phyloP scores from a whole-genome alignment of 139 green algal genomes.

The Microglena sp. region DNA sequence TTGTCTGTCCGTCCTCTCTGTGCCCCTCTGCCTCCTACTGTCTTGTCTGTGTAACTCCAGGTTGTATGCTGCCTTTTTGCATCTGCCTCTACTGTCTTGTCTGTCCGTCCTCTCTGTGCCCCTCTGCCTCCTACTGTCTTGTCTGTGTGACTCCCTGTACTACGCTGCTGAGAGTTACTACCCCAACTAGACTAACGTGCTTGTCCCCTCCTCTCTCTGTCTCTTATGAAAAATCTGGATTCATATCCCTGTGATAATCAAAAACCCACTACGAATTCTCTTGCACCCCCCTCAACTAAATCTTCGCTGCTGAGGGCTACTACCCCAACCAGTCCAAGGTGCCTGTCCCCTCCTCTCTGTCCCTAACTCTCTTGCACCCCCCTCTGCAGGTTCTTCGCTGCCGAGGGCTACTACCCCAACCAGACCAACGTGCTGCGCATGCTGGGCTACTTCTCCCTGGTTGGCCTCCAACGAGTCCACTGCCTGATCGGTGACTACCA shows the following conservation, averaged over 20 bases:
- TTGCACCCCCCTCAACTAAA: background rate
- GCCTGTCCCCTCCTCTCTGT: no score
- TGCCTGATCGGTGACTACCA: constrained; percentile 87
- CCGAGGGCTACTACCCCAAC: constrained; percentile 65
- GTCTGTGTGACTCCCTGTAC: no score
- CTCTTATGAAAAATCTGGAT: no score
- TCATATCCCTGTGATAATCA: no score
- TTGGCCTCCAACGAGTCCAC: constrained; percentile 87
- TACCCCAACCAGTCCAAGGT: background rate
- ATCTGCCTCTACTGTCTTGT: constrained; percentile 16
- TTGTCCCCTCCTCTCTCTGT: no score
- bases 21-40: no score
- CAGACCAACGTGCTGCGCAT: constrained; percentile 88
- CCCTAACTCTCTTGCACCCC: background rate
- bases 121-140: no score
- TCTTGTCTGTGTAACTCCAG: no score
- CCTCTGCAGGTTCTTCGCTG: constrained; percentile 32
- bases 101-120: no score
- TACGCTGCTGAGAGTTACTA: background rate
- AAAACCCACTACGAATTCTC: no score
- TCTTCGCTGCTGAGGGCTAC: constrained; percentile 23
- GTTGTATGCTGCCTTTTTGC: background rate
- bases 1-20: no score
- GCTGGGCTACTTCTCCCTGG: constrained; percentile 91
- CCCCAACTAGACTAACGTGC: background rate